Evolutionary conservation across 2,329 filamentous ascomycete species (phyloP), one percentile per base, ranked within the genome.

Genomic region (Teratosphaeria nubilosa): DNA sequence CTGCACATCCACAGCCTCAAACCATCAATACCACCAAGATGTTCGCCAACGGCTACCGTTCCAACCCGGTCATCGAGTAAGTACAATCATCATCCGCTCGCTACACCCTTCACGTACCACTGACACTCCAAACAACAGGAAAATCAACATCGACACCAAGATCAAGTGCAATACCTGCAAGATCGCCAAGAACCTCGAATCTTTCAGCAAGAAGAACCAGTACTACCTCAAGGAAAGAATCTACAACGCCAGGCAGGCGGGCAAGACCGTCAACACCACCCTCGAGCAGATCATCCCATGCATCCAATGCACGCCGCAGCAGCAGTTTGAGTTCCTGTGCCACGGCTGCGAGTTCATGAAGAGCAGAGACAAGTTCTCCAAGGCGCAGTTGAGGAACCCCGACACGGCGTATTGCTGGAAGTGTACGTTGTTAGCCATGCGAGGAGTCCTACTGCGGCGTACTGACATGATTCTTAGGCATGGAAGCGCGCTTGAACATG

Each of bases 311-410:
- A 61, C 58, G 1, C 25, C 37, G 24, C 53, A 53, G 14, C 65
- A 65, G 52, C 45, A 58, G 16, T 58, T 63, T 51, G 67, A 69
- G 59, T 56, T 68, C 32, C 45, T 60, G 14, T 70, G 68, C 62
- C 55, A 56, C 59, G 51, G 58, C 30, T 70, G 68, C 57, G 60
- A 64, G 20, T 22, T 51, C 24, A 54, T 55, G 24, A 69, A 68
- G 56, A 61, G 52, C 14, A 57, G 65, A 48, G 61, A 64, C 34
- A 51, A 53, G 16, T 69, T 68, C 59, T 60, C 59, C 41, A 67
- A 68, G 61, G 51, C 58, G 14, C 66, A 69, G 59, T 62, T 66
- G 24, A 59, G 56, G 41, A 62, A 53, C 22, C 63, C 57, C 2
- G 67, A 69, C 30, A 50, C 60, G 22, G 64, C 67, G 10, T 57